phyloP scores from a whole-genome alignment of 2,329 filamentous ascomycete genomes.

The Apiospora malaysiana region DNA sequence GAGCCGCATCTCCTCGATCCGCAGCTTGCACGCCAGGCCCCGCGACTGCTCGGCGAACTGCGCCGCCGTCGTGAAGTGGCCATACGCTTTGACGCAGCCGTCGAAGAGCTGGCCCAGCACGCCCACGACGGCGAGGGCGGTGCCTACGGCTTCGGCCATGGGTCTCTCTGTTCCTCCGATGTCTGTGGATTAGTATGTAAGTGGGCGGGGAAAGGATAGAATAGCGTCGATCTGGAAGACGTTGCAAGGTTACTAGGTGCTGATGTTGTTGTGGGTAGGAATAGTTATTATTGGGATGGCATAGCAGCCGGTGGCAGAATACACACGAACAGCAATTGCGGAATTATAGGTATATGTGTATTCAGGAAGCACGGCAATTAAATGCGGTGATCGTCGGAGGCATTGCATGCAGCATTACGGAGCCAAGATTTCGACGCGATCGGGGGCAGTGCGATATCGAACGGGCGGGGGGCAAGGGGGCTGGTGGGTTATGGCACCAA shows the following conservation, averaged over 20 bases:
- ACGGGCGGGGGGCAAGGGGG: neutral
- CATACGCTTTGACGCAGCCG: constrained; percentile 53
- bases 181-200: neutral
- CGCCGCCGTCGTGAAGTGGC: constrained; percentile 49
- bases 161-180: neutral
- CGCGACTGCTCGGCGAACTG: constrained; percentile 51
- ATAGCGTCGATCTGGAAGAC: no score
- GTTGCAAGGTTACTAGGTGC: no score
- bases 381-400: neutral
- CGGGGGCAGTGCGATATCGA: neutral
- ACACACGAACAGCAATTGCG: neutral
- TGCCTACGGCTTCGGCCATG: constrained; percentile 49
- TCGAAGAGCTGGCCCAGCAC: constrained; percentile 53
- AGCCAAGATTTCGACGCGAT: neutral
- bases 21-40: constrained; percentile 52
- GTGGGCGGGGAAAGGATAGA: neutral
- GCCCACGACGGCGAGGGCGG: constrained; percentile 50
- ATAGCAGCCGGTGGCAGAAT: neutral
- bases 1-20: constrained; percentile 56
- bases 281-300: neutral
- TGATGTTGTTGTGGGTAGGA: no score
- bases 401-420: constrained; percentile 4
- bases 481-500: neutral
- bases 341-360: neutral
- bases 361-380: neutral